Evolutionary conservation across 306 rosid species (phyloP), one percentile per base, ranked within the genome.

Genomic region (Benincasa hispida): DNA sequence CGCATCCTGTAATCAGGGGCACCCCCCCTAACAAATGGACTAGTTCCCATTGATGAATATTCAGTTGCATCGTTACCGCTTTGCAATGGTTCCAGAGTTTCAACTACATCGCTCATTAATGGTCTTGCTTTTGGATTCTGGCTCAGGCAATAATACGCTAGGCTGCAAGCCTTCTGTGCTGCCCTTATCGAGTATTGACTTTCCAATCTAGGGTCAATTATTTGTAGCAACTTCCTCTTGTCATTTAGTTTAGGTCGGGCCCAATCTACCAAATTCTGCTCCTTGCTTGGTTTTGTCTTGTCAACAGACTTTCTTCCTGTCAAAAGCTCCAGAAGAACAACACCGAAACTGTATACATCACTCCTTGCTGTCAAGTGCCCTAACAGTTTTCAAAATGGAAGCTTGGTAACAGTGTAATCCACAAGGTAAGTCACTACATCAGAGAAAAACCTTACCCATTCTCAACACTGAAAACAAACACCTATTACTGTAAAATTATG

Each of bases 91-190:
- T 95, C 99, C 82, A 95, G 80, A 50, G 99, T 95, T 87, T 95
- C 99, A 6, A 95, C 99, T 11, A 95, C 98, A 69, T 95, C 99
- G 9, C 99, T 92, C 99, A 95, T 95, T 83, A 95, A 81, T n/a
- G 99, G 99, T 84, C 99, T 90, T 28, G 98, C 99, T 87, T 95
- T 95, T 68, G 99, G 99, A 81, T 95, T 95, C 83, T 95, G 99
- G 85, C 96, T 95, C 85, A 95, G 79, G 65, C 99, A 95, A 79
- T 95, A 95, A 89, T 95, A 95, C 62, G 99, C 99, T 84, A 95
- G 80, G 89, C 99, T 95, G 87, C 99, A 95, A 47, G 99, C 99
- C 83, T 95, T 95, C 89, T 92, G 98, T 55, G 99, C 99, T 56
- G 98, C 99, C 66, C 97, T 88, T 37, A 88, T 92, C 8, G 99